phyloP scores from a whole-genome alignment of 495 filamentous ascomycete genomes.

The Aspergillus indologenus region DNA sequence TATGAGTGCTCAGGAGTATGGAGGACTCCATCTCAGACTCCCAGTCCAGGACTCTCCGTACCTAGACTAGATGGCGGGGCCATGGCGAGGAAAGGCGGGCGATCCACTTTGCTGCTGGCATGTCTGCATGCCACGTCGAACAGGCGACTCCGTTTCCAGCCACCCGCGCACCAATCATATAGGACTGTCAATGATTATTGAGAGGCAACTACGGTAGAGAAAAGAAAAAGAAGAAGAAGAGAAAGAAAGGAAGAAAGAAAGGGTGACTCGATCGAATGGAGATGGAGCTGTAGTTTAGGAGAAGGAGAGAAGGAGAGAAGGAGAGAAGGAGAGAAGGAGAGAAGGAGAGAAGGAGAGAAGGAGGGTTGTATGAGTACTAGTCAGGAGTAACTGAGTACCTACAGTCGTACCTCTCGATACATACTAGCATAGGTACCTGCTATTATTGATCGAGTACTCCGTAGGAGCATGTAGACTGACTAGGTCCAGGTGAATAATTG shows the following conservation, averaged over 20 bases:
- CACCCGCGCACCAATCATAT: conserved; percentile 11
- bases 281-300: no score
- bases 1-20: not conserved
- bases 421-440: no score
- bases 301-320: no score
- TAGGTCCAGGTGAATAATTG: not conserved
- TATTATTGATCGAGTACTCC: no score
- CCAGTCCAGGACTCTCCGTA: no score
- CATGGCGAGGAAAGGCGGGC: conserved; percentile 15
- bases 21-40: no score
- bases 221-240: not conserved
- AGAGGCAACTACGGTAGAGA: not conserved
- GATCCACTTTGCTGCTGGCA: conserved; percentile 23
- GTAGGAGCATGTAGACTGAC: no score
- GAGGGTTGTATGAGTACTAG: no score
- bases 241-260: not conserved
- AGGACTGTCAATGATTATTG: conserved; percentile 4
- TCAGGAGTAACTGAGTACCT: no score
- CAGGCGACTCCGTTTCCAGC: conserved; percentile 16
- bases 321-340: not conserved
- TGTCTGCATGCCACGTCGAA: conserved; percentile 27
- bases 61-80: not conserved
- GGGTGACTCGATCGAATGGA: no score
- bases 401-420: no score
- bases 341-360: not conserved